Conservation (phyloP, 345 rosid genomes). For the Leavenworthia alabamica region DNA sequence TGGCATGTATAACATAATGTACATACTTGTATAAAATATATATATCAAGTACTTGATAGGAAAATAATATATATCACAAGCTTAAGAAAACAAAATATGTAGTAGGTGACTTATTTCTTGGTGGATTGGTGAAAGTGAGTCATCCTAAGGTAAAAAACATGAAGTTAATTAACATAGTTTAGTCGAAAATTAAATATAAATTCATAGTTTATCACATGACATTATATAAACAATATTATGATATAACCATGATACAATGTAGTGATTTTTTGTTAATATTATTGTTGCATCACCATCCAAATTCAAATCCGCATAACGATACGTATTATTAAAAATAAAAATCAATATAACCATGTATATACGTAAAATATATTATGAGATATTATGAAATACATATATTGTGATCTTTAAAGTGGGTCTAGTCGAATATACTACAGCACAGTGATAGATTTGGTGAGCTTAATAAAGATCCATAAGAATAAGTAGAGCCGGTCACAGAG, state of each 20-base stretch:
- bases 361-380: background rate
- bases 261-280: background rate
- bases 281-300: background rate
- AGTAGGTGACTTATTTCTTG: background rate
- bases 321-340: background rate
- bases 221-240: background rate
- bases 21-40: background rate
- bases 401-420: background rate
- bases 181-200: background rate
- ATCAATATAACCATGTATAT: background rate
- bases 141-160: background rate
- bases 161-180: background rate
- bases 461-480: background rate
- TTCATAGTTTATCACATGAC: background rate
- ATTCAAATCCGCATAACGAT: background rate
- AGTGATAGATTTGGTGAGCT: background rate
- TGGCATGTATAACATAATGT: background rate
- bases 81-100: background rate
- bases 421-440: conserved; percentile 6
- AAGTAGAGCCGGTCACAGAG: conserved; percentile 1
- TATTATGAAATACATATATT: background rate
- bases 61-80: background rate
- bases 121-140: background rate
- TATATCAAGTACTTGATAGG: background rate
- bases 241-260: background rate